Evolutionary conservation across 106 monocot genomes (phyloP).

Genomic region (Dioscorea dumetorum): DNA sequence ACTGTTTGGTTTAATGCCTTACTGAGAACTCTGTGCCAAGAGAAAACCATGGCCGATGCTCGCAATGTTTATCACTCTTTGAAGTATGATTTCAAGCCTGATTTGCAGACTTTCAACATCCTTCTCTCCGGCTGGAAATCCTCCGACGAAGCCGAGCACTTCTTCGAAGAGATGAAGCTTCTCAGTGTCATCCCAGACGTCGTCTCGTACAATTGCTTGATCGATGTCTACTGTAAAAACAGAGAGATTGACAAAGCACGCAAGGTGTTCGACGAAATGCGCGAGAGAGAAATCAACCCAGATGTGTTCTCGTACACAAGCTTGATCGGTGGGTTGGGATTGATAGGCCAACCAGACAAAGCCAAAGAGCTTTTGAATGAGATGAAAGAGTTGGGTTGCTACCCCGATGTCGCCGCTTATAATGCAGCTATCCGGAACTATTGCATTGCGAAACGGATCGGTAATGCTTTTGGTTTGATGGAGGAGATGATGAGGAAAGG

Average conservation of each 20-base stretch:
- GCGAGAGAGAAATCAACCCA: constrained; percentile 47
- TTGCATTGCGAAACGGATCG: constrained; percentile 80
- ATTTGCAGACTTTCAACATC: constrained; percentile 69
- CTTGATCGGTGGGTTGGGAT: constrained; percentile 76
- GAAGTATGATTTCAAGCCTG: constrained; percentile 63
- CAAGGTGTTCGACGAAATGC: constrained; percentile 46
- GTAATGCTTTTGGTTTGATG: constrained; percentile 57
- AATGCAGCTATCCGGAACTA: constrained; percentile 83
- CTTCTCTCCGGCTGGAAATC: constrained; percentile 77
- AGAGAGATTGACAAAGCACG: constrained; percentile 40
- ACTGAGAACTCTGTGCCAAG: constrained; percentile 68
- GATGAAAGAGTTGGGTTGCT: constrained; percentile 72
- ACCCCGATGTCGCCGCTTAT: constrained; percentile 73
- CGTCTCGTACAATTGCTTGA: constrained; percentile 74
- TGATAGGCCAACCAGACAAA: constrained; percentile 84
- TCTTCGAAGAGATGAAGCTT: constrained; percentile 65
- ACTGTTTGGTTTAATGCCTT: constrained; percentile 69
- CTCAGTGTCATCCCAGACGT: constrained; percentile 56
- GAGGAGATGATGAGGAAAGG: constrained; percentile 57
- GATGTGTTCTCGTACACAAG: constrained; percentile 78
- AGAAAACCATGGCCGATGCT: constrained; percentile 79
- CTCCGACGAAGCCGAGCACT: constrained; percentile 57
- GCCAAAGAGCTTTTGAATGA: constrained; percentile 64
- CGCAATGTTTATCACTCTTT: constrained; percentile 64
- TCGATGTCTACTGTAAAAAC: constrained; percentile 83